phyloP scores from a whole-genome alignment of 2,329 filamentous ascomycete genomes.

The Ascochyta pisi region DNA sequence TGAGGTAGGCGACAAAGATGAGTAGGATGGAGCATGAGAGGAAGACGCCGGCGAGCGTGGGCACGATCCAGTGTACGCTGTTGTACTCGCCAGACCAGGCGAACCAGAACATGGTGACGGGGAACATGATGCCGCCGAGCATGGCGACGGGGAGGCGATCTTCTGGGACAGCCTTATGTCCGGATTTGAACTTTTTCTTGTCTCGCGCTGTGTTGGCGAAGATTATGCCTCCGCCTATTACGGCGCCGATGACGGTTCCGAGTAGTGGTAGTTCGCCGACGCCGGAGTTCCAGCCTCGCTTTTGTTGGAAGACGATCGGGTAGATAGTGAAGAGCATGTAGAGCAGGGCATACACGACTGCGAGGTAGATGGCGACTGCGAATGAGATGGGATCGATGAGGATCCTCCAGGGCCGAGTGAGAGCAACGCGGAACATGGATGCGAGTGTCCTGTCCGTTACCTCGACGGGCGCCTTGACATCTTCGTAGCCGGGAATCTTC shows the following conservation, averaged over 20 bases:
- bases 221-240: slow-evolving; percentile 54
- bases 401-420: slow-evolving; percentile 62
- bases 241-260: slow-evolving; percentile 58
- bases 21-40: slow-evolving; percentile 9
- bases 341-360: slow-evolving; percentile 60
- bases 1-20: slow-evolving; percentile 78
- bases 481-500: slow-evolving; percentile 60
- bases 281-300: slow-evolving; percentile 62
- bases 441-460: slow-evolving; percentile 53
- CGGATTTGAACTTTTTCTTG: slow-evolving; percentile 49
- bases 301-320: slow-evolving; percentile 61
- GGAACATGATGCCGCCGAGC: slow-evolving; percentile 41
- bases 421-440: slow-evolving; percentile 59
- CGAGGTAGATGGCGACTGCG: slow-evolving; percentile 60
- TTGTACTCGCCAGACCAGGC: slow-evolving; percentile 50
- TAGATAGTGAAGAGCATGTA: slow-evolving; percentile 68
- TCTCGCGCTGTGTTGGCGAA: slow-evolving; percentile 51
- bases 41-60: slow-evolving; percentile 11
- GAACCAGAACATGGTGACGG: slow-evolving; percentile 47
- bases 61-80: slow-evolving; percentile 12
- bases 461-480: slow-evolving; percentile 58
- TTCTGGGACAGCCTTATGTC: slow-evolving; percentile 52
- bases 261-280: slow-evolving; percentile 61
- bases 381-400: slow-evolving; percentile 63
- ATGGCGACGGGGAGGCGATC: slow-evolving; percentile 46